Evolutionary conservation across 1,284 basidiomycete species (phyloP), one percentile per base, ranked within the genome.

Genomic region (Cutaneotrichosporon curvatum): DNA sequence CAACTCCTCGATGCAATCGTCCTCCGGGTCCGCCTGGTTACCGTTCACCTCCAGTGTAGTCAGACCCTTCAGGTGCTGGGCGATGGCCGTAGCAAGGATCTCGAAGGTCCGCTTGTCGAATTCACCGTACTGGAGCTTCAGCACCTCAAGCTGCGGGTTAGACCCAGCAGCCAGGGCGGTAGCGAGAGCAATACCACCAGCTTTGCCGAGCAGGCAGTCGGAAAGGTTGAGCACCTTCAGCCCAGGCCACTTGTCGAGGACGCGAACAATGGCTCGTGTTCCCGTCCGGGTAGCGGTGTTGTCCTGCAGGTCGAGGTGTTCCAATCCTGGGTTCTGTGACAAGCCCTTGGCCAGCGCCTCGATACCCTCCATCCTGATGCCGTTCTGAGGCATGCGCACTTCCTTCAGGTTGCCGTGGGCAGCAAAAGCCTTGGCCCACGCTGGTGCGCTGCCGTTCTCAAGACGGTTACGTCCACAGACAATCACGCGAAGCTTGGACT

Each of bases 371-470:
- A 89, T 90, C 56, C 92, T 79, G 61, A 99, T 97, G 2, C 92
- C 95, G 64, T 98, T 97, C 75, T 98, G 92, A 33, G 87, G 87
- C 83, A 98, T 85, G 57, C 85, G 79, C 31, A 98, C 85, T 62
- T 96, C 89, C 40, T 76, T 75, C 20, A 98, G 78, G 9, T 42
- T 44, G 4, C 80, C 82, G 65, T 96, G 91, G 32, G 82, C 86
- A 7, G 81, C 81, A 58, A 94, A 95, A 2, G 92, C 92, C 39
- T 82, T 78, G 2, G 88, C 89, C 86, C 90, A 97, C 7, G 78
- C 77, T 1, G 75, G 60, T 0, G 94, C 87, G 2, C 84, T 86
- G 34, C 89, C 91, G 63, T 95, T 84, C 75, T 98, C 92, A 42
- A 97, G 78, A 22, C 95, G 80, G 71, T 97, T 97, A 46, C 92